Conservation (phyloP, 768 basidiomycete species). For the Fistulinella prunicolor region DNA sequence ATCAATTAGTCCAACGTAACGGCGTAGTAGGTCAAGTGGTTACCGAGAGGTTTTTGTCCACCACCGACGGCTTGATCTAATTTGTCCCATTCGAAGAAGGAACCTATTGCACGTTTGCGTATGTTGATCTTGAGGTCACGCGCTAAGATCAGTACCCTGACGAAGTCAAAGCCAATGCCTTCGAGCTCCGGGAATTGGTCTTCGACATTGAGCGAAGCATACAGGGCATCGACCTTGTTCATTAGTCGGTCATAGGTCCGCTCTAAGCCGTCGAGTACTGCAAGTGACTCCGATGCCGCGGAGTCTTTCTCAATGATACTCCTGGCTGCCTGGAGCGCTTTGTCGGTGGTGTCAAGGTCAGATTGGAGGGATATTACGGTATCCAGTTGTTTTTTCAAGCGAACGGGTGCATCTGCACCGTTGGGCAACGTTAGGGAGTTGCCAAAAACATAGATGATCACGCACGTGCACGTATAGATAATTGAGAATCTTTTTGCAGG, state of each 20-base stretch:
- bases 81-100: not conserved
- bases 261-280: not conserved
- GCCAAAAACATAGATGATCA: not conserved
- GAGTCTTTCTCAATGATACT: too few species aligned
- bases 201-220: not conserved
- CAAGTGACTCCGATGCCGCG: not conserved
- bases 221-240: not conserved
- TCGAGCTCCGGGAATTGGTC: not conserved
- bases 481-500: constrained; percentile 31
- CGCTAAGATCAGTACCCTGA: not conserved
- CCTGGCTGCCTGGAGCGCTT: too few species aligned
- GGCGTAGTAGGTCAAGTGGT: not conserved
- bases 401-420: too few species aligned
- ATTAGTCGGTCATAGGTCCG: not conserved
- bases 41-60: not conserved
- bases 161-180: not conserved
- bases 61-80: not conserved
- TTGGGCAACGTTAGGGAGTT: too few species aligned
- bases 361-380: too few species aligned
- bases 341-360: too few species aligned
- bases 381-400: too few species aligned
- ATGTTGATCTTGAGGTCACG: not conserved
- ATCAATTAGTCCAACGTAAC: not conserved
- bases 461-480: constrained; percentile 26
- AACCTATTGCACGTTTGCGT: not conserved